Evolutionary conservation across 257 asterid genomes (phyloP).

Genomic region (Petunia axillaris): DNA sequence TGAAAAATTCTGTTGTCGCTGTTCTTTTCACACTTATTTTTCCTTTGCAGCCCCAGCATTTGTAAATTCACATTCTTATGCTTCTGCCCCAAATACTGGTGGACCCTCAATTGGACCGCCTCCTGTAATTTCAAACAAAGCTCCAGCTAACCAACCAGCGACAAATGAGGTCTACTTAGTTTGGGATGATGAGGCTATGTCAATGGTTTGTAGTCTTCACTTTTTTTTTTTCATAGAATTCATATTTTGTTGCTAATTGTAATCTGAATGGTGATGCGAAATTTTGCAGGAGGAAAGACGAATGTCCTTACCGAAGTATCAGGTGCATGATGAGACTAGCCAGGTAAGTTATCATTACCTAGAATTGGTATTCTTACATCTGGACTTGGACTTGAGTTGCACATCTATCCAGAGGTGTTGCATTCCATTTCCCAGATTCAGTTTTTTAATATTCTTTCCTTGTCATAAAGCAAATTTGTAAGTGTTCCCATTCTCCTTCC

Average conservation of each 20-base stretch:
- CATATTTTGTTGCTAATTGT: neutral
- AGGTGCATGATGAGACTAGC: conserved; percentile 99
- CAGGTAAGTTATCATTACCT: conserved; percentile 85
- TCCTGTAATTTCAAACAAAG: conserved; percentile 90
- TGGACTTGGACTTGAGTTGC: conserved; percentile 51
- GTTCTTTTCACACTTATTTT: no score
- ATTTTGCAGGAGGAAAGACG: conserved; percentile 88
- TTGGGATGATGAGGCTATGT: conserved; percentile 99
- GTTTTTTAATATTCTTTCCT: conserved; percentile 45
- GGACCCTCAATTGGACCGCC: conserved; percentile 99
- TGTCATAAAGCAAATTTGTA: conserved; percentile 23
- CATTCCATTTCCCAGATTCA: conserved; percentile 40
- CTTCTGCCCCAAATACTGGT: conserved; percentile 93
- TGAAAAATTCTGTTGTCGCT: no score
- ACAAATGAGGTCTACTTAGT: conserved; percentile 93
- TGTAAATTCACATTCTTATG: conserved; percentile 85
- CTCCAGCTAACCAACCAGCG: conserved; percentile 80
- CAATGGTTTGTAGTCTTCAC: conserved; percentile 65
- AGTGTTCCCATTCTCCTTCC: conserved; percentile 14
- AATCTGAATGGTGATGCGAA: conserved; percentile 15
- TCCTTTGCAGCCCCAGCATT: conserved; percentile 43
- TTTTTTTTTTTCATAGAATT: neutral
- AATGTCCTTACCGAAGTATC: conserved; percentile 88
- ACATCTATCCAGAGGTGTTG: conserved; percentile 58
- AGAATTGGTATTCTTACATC: conserved; percentile 32